Evolutionary conservation across 371 early-diverging fungal genomes (phyloP).

Genomic region (Rhizopus stolonifer): DNA sequence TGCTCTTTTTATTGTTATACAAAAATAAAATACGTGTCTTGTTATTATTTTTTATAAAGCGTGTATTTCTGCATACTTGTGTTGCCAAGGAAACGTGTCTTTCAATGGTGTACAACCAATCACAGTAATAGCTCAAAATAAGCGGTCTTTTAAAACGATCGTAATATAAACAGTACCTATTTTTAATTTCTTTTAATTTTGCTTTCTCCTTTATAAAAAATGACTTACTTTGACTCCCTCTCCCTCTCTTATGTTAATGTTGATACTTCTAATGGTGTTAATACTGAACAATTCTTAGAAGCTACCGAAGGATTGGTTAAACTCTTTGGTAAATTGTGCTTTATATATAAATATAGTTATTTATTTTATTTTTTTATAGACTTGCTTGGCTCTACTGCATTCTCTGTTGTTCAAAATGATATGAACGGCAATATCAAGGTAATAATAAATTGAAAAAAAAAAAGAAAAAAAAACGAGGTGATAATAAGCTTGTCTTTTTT

Average conservation of each 20-base stretch:
- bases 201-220: slow-evolving; percentile 2
- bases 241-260: slow-evolving; percentile 72
- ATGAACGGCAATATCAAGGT: slow-evolving; percentile 90
- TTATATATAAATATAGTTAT: background rate
- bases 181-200: background rate
- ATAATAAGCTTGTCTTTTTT: too few relatives aligned
- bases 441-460: too few relatives aligned
- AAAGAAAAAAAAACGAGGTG: too few relatives aligned
- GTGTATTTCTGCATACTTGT: background rate
- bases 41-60: too few relatives aligned
- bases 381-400: slow-evolving; percentile 73
- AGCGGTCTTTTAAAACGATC: background rate
- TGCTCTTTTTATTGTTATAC: too few relatives aligned
- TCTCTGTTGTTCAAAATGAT: slow-evolving; percentile 63
- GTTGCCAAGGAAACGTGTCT: background rate
- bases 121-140: too few relatives aligned
- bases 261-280: slow-evolving; percentile 68
- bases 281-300: slow-evolving; percentile 79
- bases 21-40: too few relatives aligned
- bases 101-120: too few relatives aligned
- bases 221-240: slow-evolving; percentile 65
- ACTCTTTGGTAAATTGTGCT: slow-evolving; percentile 86
- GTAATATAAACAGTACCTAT: background rate
- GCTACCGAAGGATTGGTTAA: slow-evolving; percentile 85
- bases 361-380: slow-evolving; percentile 41